Evolutionary conservation across 768 basidiomycete species (phyloP).

Genomic region (Trametes villosa): DNA sequence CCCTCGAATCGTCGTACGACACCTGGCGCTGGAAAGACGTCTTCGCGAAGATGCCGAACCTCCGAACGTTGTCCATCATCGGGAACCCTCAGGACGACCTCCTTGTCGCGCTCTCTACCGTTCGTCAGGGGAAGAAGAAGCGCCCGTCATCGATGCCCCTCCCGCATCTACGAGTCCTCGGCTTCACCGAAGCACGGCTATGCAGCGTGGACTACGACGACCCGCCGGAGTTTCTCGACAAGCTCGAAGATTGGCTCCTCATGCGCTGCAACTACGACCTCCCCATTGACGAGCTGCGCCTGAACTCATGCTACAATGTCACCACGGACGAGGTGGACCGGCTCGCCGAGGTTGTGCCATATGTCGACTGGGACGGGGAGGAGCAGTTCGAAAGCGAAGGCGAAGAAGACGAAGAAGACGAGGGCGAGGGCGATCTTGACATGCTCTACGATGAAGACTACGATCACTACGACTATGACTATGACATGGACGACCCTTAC

Average conservation of each 20-base stretch:
- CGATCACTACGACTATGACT: slow-evolving; percentile 4
- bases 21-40: slow-evolving; percentile 15
- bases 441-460: slow-evolving; percentile 7
- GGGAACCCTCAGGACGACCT: slow-evolving; percentile 10
- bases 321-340: slow-evolving; percentile 9
- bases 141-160: neutral
- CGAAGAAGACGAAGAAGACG: slow-evolving; percentile 11
- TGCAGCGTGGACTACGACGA: slow-evolving; percentile 8
- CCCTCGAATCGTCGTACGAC: neutral
- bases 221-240: slow-evolving; percentile 10
- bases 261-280: slow-evolving; percentile 11
- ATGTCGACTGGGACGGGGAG: slow-evolving; percentile 11
- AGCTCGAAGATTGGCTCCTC: slow-evolving; percentile 7
- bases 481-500: slow-evolving; percentile 1
- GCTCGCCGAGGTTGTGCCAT: slow-evolving; percentile 7
- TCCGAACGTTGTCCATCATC: neutral
- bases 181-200: neutral
- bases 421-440: neutral
- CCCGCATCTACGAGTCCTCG: neutral
- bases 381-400: slow-evolving; percentile 12
- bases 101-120: slow-evolving; percentile 1
- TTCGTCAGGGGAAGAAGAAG: neutral
- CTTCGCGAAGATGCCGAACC: slow-evolving; percentile 14
- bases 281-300: slow-evolving; percentile 4
- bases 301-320: slow-evolving; percentile 2